These are phyloP conservation scores for Pharus latifolius DNA, from an alignment of 176 grass and related monocot species.

Conservation along the genomic window DNA sequence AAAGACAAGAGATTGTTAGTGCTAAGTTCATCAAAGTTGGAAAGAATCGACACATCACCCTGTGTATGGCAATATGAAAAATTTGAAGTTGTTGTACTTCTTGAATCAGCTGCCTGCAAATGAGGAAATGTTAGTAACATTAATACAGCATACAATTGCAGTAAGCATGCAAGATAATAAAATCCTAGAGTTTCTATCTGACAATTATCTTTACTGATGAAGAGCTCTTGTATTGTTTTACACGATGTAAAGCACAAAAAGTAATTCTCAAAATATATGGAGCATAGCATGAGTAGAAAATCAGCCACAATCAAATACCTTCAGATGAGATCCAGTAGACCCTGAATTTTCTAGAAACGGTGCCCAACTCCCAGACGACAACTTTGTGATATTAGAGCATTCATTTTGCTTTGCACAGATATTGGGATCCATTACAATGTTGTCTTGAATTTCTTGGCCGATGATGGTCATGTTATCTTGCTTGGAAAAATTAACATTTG, in stretches of 20 bases:
- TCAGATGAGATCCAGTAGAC: constrained; percentile 16
- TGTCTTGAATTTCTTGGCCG: constrained; percentile 26
- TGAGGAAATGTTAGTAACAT: not conserved
- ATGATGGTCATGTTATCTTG: not conserved
- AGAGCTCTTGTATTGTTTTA: not conserved
- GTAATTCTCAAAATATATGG: not conserved
- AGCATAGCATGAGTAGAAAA: not conserved
- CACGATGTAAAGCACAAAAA: not conserved
- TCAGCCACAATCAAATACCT: constrained; percentile 22
- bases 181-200: not conserved
- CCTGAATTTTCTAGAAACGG: constrained; percentile 9
- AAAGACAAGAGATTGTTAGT: constrained; percentile 22
- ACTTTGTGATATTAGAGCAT: not conserved
- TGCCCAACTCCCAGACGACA: constrained; percentile 13
- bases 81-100: constrained; percentile 1
- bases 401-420: constrained; percentile 7
- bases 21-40: constrained; percentile 26
- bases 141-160: no score
- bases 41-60: constrained; percentile 14
- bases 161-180: not conserved
- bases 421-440: not conserved
- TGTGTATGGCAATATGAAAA: constrained; percentile 10
- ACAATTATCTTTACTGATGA: not conserved
- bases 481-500: constrained; percentile 1
- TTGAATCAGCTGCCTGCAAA: constrained; percentile 33